Conservation (phyloP, 176 grass and related monocot species). For the Oryza rufipogon region DNA sequence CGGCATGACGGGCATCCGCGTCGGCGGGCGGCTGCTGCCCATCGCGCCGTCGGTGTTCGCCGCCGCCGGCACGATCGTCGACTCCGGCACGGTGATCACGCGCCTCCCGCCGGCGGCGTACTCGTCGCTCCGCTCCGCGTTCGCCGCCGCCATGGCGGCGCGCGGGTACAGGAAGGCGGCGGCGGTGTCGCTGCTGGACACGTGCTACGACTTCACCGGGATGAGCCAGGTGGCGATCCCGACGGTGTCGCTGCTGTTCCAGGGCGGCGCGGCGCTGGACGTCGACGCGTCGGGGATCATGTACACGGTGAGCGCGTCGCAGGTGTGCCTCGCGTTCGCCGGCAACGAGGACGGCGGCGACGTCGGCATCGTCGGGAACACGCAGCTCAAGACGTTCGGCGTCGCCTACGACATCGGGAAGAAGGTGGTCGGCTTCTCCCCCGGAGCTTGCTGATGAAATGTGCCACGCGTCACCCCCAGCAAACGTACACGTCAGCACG, state of each 20-base stretch:
- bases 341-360: constrained; percentile 39
- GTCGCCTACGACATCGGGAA: constrained; percentile 68
- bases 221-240: constrained; percentile 38
- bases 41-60: constrained; percentile 54
- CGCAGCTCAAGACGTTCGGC: constrained; percentile 73
- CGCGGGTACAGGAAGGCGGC: constrained; percentile 46
- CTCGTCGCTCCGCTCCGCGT: constrained; percentile 53
- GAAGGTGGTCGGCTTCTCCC: constrained; percentile 63
- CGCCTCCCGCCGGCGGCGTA: constrained; percentile 72
- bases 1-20: constrained; percentile 54
- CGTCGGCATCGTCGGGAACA: constrained; percentile 66
- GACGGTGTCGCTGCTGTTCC: constrained; percentile 54
- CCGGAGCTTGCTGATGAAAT: constrained; percentile 43
- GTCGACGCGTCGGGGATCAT: constrained; percentile 64
- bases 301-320: constrained; percentile 45
- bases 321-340: constrained; percentile 76
- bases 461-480: background rate
- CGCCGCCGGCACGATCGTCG: constrained; percentile 59
- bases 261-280: constrained; percentile 45
- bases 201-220: constrained; percentile 67
- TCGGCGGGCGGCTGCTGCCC: constrained; percentile 44
- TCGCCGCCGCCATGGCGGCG: constrained; percentile 45
- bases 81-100: constrained; percentile 93
- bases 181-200: constrained; percentile 47
- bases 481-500: too few relatives aligned